Evolutionary conservation across 139 green algal genomes (phyloP).

Genomic region (Volvox reticuliferus): DNA sequence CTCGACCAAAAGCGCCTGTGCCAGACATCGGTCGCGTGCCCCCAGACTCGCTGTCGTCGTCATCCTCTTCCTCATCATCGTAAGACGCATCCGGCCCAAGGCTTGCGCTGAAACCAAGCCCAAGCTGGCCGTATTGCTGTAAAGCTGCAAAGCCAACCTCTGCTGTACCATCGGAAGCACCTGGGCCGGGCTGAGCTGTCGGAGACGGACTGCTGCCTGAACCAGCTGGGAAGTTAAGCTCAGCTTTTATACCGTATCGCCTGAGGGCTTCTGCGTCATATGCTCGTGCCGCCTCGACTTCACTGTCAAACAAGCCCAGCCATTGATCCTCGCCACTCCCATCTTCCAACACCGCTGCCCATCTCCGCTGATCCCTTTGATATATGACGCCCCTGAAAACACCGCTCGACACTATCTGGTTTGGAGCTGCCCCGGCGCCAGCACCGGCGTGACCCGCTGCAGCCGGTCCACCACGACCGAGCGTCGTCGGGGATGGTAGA

Average conservation of each 20-base stretch:
- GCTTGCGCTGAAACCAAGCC: background rate
- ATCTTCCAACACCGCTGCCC: slow-evolving; percentile 30
- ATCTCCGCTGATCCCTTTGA: slow-evolving; percentile 27
- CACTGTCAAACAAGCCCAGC: slow-evolving; percentile 42
- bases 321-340: background rate
- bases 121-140: slow-evolving; percentile 12
- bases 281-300: slow-evolving; percentile 49
- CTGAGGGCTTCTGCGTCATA: slow-evolving; percentile 50
- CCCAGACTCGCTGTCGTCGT: slow-evolving; percentile 15
- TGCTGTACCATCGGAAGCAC: background rate
- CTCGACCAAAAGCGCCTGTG: background rate
- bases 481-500: slow-evolving; percentile 9
- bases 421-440: background rate
- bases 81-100: background rate
- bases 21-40: background rate
- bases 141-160: background rate
- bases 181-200: background rate
- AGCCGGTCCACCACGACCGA: background rate
- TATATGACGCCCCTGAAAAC: slow-evolving; percentile 27
- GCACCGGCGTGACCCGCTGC: background rate
- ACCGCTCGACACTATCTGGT: background rate
- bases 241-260: slow-evolving; percentile 28
- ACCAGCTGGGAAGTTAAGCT: slow-evolving; percentile 49
- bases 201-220: background rate
- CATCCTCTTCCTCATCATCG: slow-evolving; percentile 32